Evolutionary conservation across 495 filamentous ascomycete genomes (phyloP), one percentile per base, ranked within the genome.

Genomic region (Immersiella caudata): DNA sequence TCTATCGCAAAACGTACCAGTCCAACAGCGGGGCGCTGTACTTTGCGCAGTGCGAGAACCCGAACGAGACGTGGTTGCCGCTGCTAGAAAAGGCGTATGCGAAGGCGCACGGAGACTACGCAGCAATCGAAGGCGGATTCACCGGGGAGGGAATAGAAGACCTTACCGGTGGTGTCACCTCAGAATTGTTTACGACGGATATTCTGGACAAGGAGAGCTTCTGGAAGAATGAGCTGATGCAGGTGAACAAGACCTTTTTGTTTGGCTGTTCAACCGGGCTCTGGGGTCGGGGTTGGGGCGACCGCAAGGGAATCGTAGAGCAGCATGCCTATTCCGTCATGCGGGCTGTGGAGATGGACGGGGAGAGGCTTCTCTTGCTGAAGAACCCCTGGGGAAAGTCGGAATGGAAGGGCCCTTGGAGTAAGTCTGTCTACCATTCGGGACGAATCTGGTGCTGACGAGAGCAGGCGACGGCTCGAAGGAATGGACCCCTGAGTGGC

Each of bases 41-140:
- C 70, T 97, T 96, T 79, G 92, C 93, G 0, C 91, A 93, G 70
- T 97, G 93, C 76, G 85, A 87, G 69, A 87, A 93, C 72, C 83
- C 87, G 25, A 94, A 96, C 73, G 94, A 98, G 80, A 98, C 93
- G 0, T 98, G 94, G 94, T 81, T 98, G 26, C 94, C 94, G 0
- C 79, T 98, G 56, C 85, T 98, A 3, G 94, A 98, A 73, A 98
- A 98, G 77, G 94, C 94, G 0, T 98, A 95, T 78, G 94, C 94
- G 55, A 98, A 98, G 76, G 93, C 93, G 12, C 94, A 98, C 71
- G 93, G 93, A 3, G 92, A 95, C 74, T 96, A 90, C 71, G 83
- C 86, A 12, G 84, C 93, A 0, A 93, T 97, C 57, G 90, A 94
- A 67, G 93, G 93, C 21, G 93, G 93, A 1, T 94, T 88, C 74